Evolutionary conservation across 208 protist genomes (phyloP), one percentile per base, ranked within the genome.

Genomic region (Acanthamoeba lenticulata): DNA sequence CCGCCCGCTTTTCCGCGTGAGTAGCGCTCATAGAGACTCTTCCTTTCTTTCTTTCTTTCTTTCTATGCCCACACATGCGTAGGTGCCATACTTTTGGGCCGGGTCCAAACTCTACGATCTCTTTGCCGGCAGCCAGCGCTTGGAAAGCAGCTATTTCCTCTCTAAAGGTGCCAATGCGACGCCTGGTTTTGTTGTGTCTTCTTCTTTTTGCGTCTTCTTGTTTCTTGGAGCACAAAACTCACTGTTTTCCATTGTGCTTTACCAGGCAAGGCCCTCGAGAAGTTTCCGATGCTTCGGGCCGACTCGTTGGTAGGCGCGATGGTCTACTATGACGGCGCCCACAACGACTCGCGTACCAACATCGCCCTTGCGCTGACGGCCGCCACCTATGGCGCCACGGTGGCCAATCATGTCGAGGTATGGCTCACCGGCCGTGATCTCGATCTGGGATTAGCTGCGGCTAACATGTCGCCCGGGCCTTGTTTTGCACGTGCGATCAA

Each of bases 281-380:
- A 81, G 72, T 81, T 81, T 17, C 72, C 72, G 2, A 81, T 81
- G 72, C 72, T 90, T 0, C 85, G 94, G 38, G 96, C 97, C 91
- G 94, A 97, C 67, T 95, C 95, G 38, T 97, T 99, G 45, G 94
- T 98, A n/a, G 98, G 98, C 13, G 96, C 97, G 5, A 96, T 99
- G 27, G 96, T 98, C 36, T 99, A 99, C 95, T 99, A 98, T 94
- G 98, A 99, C 94, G 98, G 72, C 42, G 72, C 72, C 4, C 72
- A 81, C 96, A 98, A 99, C 96, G 99, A 99, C 94, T 97, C 98
- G 3, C 97, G 99, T n/a, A 97, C 99, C 94, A 99, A 98, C 95
- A 95, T 99, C 45, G 94, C 95, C 1, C 97, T 98, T 21, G 98
- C 98, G 9, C 96, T 99, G 79, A 99, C 99, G 45, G 98, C 99